Percentiles rank a stretch among this genome's conserved stretches.
Evolutionary conservation across 2,329 filamentous ascomycete species (phyloP).

Genomic region (Aspergillus ibericus): DNA sequence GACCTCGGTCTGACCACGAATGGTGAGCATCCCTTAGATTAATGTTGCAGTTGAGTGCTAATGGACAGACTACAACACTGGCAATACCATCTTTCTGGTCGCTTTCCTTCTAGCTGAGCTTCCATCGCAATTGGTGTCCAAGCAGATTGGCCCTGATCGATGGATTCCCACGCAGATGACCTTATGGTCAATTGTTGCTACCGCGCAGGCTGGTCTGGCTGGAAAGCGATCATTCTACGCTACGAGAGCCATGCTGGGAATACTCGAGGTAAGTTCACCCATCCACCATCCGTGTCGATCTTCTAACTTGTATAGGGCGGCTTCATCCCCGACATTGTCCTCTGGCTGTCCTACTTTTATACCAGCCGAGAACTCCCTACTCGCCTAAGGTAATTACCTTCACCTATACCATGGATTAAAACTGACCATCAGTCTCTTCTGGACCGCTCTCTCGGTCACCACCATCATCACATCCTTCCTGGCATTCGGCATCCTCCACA

Average conservation of each 20-base stretch:
- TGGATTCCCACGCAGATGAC: slow-evolving; percentile 59
- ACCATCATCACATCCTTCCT: slow-evolving; percentile 38
- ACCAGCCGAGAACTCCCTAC: slow-evolving; percentile 63
- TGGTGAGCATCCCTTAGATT: slow-evolving; percentile 36
- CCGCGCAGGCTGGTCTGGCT: slow-evolving; percentile 46
- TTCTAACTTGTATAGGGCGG: slow-evolving; percentile 42
- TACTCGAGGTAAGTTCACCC: slow-evolving; percentile 32
- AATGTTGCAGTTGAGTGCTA: slow-evolving; percentile 47
- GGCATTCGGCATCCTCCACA: slow-evolving; percentile 38
- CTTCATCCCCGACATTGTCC: slow-evolving; percentile 61
- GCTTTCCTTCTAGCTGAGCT: slow-evolving; percentile 56
- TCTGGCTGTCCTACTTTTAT: slow-evolving; percentile 71
- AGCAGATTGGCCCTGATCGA: slow-evolving; percentile 55
- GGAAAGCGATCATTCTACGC: slow-evolving; percentile 42
- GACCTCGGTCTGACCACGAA: slow-evolving; percentile 35
- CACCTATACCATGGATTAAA: not conserved
- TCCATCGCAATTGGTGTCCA: slow-evolving; percentile 58
- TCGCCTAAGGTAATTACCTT: slow-evolving; percentile 48
- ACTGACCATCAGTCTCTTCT: slow-evolving; percentile 56
- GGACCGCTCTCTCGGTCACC: slow-evolving; percentile 57
- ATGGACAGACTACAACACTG: slow-evolving; percentile 54
- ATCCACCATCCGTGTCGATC: not conserved
- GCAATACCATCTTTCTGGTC: slow-evolving; percentile 57
- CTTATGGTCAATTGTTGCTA: slow-evolving; percentile 52
- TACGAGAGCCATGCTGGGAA: slow-evolving; percentile 44